Evolutionary conservation across 73 alveolate species (phyloP).

Genomic region (Paramecium biaurelia): DNA sequence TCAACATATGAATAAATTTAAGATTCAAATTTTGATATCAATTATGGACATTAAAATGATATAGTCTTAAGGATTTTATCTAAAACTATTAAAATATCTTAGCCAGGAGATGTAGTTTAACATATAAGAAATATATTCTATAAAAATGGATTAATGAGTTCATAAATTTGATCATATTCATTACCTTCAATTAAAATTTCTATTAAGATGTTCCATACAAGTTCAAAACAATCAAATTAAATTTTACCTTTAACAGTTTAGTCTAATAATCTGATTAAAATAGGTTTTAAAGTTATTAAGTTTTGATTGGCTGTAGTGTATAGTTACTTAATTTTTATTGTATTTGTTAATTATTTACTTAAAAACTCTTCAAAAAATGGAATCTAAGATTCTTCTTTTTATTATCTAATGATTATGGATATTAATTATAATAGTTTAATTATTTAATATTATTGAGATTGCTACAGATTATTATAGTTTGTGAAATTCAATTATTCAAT

Average conservation of each 20-base stretch:
- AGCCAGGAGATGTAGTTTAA: neutral
- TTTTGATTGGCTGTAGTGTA: neutral
- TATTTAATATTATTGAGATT: neutral
- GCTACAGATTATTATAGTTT: neutral
- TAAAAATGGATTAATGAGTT: slow-evolving; percentile 16
- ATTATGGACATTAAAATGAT: neutral
- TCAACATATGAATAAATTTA: slow-evolving; percentile 29
- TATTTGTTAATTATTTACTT: neutral
- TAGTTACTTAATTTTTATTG: neutral
- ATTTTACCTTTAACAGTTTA: neutral
- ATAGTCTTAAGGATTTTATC: neutral
- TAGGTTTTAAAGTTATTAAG: neutral
- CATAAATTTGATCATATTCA: slow-evolving; percentile 17
- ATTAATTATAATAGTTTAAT: neutral
- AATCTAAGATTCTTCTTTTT: neutral
- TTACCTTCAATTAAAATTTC: neutral
- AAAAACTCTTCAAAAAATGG: slow-evolving; percentile 6
- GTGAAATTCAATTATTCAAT: neutral
- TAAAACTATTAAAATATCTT: neutral
- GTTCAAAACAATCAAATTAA: slow-evolving; percentile 3
- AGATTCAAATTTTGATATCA: neutral
- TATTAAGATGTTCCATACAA: slow-evolving; percentile 23
- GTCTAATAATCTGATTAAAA: slow-evolving; percentile 27
- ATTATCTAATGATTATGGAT: neutral
- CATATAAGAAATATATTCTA: neutral